A percentile compares a stretch with the other conserved stretches of the same genome.
Conservation (phyloP, 768 basidiomycete genomes). For the Rhodotorula babjevae region DNA sequence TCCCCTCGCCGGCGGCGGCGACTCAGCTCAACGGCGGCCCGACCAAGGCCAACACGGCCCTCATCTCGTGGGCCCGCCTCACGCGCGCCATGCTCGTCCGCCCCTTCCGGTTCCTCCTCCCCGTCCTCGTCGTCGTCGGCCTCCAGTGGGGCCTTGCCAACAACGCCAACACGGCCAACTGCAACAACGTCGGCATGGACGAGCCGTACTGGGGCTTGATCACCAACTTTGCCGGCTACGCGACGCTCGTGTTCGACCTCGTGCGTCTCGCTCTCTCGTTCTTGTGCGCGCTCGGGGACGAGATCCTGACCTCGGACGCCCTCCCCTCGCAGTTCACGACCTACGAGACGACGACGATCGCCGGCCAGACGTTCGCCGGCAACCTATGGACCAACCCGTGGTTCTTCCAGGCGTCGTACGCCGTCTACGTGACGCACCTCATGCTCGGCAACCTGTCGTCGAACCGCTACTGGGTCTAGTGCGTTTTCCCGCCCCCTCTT, state of each 20-base stretch:
- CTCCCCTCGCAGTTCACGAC: constrained; percentile 36
- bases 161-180: constrained; percentile 39
- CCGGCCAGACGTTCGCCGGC: constrained; percentile 43
- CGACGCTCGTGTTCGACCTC: constrained; percentile 42
- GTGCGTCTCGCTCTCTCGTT: constrained; percentile 14
- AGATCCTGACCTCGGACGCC: background rate
- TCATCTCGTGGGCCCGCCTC: constrained; percentile 43
- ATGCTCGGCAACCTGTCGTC: constrained; percentile 45
- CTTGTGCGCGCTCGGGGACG: no score
- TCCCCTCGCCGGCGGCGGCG: constrained; percentile 24
- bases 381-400: constrained; percentile 45
- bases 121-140: constrained; percentile 43
- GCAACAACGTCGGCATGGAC: constrained; percentile 44
- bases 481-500: no score
- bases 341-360: constrained; percentile 41
- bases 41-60: constrained; percentile 36
- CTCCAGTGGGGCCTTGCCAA: constrained; percentile 44
- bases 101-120: constrained; percentile 45
- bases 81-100: constrained; percentile 44
- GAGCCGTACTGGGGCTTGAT: constrained; percentile 44
- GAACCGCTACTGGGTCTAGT: constrained; percentile 45
- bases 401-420: constrained; percentile 44
- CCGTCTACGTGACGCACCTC: constrained; percentile 42
- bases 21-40: background rate
- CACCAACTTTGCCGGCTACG: constrained; percentile 40